These are phyloP conservation scores for Hansenula sp. DNA, from an alignment of 1,139 yeast genomes.

Conservation along the genomic window DNA sequence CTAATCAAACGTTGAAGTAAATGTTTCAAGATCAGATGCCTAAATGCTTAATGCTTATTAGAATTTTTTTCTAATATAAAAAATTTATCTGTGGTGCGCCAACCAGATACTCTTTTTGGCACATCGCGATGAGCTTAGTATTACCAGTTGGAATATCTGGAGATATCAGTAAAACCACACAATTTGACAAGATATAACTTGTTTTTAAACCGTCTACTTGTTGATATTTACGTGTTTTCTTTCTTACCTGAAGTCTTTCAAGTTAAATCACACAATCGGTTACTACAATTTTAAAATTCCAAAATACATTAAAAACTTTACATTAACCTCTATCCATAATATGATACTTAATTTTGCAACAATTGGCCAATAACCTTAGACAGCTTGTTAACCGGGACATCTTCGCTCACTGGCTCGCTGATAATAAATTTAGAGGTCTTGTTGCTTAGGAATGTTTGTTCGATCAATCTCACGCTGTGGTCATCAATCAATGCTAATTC, in stretches of 20 bases:
- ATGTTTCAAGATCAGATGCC: too few species aligned
- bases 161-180: too few species aligned
- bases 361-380: constrained; percentile 20
- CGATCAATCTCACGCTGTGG: constrained; percentile 12
- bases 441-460: constrained; percentile 15
- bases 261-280: too few species aligned
- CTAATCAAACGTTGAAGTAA: too few species aligned
- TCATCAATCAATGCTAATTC: constrained; percentile 16
- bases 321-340: too few species aligned
- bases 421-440: constrained; percentile 17
- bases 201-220: too few species aligned
- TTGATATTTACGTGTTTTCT: too few species aligned
- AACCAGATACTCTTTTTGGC: not conserved
- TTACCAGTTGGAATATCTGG: too few species aligned
- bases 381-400: constrained; percentile 18
- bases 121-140: not conserved
- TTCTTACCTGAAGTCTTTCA: too few species aligned
- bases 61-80: not conserved
- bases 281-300: too few species aligned
- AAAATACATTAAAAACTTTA: too few species aligned
- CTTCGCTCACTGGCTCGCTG: constrained; percentile 18
- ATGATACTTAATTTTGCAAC: constrained; percentile 4
- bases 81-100: not conserved
- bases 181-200: too few species aligned
- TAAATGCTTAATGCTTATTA: not conserved